Evolutionary conservation across 1,284 basidiomycete species (phyloP).

Genomic region (Moesziomyces aphidis): DNA sequence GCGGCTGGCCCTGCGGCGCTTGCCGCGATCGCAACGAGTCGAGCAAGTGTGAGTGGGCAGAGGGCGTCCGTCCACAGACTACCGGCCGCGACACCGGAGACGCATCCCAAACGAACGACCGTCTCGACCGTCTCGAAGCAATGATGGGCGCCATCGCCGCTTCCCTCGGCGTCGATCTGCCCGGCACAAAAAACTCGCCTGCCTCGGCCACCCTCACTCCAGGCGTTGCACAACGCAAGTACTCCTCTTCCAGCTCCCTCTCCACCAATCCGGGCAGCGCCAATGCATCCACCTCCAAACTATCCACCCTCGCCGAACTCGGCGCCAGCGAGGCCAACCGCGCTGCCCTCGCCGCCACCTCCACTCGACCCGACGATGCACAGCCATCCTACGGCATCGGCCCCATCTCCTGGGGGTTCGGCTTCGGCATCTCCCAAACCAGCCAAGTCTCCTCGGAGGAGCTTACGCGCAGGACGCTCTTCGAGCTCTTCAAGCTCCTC

Average conservation of each 20-base stretch:
- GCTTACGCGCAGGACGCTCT: conserved; percentile 37
- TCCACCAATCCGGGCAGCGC: conserved; percentile 4
- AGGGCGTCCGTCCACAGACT: conserved; percentile 56
- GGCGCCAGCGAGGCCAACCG: conserved; percentile 40
- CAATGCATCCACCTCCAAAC: conserved; percentile 26
- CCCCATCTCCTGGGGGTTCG: conserved; percentile 40
- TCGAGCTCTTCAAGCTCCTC: conserved; percentile 36
- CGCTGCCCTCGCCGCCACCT: conserved; percentile 25
- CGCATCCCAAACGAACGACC: conserved; percentile 33
- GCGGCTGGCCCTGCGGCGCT: conserved; percentile 55
- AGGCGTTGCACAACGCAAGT: conserved; percentile 15
- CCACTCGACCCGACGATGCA: neutral
- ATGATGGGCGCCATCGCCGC: conserved; percentile 51
- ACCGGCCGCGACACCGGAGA: conserved; percentile 49
- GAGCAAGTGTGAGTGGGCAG: conserved; percentile 60
- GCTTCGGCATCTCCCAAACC: conserved; percentile 47
- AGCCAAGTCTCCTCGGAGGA: conserved; percentile 30
- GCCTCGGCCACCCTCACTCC: conserved; percentile 1
- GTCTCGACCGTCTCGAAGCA: conserved; percentile 52
- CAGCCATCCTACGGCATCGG: conserved; percentile 16
- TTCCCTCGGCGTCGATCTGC: conserved; percentile 41
- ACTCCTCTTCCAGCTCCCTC: conserved; percentile 16
- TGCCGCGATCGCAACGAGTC: conserved; percentile 53
- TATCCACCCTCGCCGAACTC: conserved; percentile 47
- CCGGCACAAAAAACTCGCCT: conserved; percentile 12